A percentile compares a stretch with the other conserved stretches of the same genome.
Conservation (phyloP, 208 protist genomes). For the Leishmania braziliensis region DNA sequence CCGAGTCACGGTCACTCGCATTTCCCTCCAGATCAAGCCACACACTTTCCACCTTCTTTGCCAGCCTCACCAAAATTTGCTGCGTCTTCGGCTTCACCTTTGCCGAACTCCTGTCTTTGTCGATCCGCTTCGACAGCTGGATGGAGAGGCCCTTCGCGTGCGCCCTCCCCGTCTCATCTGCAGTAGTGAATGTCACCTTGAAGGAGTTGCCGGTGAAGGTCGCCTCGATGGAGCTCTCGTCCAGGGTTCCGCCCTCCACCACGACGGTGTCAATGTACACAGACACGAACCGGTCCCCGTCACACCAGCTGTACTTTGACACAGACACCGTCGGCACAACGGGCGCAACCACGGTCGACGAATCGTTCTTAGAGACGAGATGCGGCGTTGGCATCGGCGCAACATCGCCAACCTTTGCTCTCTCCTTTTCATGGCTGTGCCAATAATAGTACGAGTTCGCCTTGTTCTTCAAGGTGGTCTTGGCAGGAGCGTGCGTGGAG, state of each 20-base stretch:
- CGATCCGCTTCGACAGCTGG: constrained; percentile 54
- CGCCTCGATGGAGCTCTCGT: constrained; percentile 39
- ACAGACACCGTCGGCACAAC: constrained; percentile 27
- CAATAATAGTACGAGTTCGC: constrained; percentile 88
- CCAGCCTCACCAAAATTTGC: constrained; percentile 63
- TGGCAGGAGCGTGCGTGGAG: neutral
- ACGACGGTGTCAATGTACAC: constrained; percentile 66
- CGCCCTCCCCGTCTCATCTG: constrained; percentile 22
- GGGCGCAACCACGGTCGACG: constrained; percentile 4
- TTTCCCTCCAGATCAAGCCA: constrained; percentile 74
- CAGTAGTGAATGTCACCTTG: constrained; percentile 38
- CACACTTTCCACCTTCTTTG: constrained; percentile 46
- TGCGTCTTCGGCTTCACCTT: constrained; percentile 56
- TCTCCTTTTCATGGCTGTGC: constrained; percentile 86
- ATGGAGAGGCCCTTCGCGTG: constrained; percentile 45
- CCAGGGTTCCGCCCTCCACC: constrained; percentile 41
- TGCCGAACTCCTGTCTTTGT: constrained; percentile 42
- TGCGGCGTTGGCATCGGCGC: constrained; percentile 74
- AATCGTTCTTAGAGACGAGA: constrained; percentile 54
- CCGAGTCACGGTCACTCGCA: constrained; percentile 32
- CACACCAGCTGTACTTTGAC: constrained; percentile 79
- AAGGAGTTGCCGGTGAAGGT: constrained; percentile 40
- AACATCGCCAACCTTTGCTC: constrained; percentile 80
- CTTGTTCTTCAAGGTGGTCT: constrained; percentile 34
- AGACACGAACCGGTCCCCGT: constrained; percentile 62